Conservation (phyloP, 768 basidiomycete genomes). For the Cyclocybe aegerita region DNA sequence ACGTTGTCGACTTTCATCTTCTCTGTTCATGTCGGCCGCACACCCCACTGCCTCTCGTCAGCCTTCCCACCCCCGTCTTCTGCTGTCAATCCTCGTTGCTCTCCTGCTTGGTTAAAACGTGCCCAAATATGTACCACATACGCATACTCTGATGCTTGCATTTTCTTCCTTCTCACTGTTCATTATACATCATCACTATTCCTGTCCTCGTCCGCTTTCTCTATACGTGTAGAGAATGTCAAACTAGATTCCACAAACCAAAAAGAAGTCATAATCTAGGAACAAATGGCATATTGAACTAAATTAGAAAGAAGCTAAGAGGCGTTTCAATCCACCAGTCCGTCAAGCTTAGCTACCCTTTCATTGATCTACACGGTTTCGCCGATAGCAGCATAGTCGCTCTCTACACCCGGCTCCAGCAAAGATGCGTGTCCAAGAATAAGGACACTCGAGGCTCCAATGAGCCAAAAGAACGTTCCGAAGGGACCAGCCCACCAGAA, state of each 20-base stretch:
- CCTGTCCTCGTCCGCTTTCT: constrained; percentile 11
- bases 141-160: constrained; percentile 9
- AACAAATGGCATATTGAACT: constrained; percentile 8
- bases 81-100: constrained; percentile 18
- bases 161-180: constrained; percentile 7
- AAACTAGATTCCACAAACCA: constrained; percentile 13
- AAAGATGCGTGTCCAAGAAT: constrained; percentile 86
- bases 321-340: too few species aligned
- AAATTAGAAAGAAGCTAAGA: constrained; percentile 7
- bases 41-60: constrained; percentile 7
- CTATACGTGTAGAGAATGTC: constrained; percentile 10
- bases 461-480: constrained; percentile 90
- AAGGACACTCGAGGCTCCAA: constrained; percentile 81
- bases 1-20: background rate
- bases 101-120: constrained; percentile 17
- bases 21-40: constrained; percentile 6
- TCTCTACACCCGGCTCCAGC: constrained; percentile 94
- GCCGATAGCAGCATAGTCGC: constrained; percentile 84
- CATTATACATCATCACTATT: constrained; percentile 9
- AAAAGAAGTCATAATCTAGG: constrained; percentile 9
- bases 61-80: constrained; percentile 8
- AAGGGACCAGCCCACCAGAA: constrained; percentile 79
- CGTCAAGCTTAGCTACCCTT: too few species aligned
- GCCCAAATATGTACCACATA: constrained; percentile 20
- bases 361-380: constrained; percentile 51